Percentiles rank a stretch among this genome's conserved stretches.
phyloP scores from a whole-genome alignment of 176 grass and related monocot species.

The Oryza meyeriana region DNA sequence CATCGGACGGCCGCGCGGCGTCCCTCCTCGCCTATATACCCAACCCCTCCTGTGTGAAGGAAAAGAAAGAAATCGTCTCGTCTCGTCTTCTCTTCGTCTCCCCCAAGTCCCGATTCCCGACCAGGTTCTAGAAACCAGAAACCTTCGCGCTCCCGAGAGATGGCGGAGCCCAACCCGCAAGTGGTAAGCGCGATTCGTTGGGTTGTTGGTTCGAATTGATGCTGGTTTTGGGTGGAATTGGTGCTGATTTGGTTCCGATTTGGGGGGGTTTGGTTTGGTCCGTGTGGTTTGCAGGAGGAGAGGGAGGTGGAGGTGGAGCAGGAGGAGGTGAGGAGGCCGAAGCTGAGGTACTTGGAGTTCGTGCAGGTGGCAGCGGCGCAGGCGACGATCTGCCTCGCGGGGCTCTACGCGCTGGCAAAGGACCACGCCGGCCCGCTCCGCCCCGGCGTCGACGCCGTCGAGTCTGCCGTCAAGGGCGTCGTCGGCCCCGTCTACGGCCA shows the following conservation, averaged over 20 bases:
- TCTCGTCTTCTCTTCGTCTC: not conserved
- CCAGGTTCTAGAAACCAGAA: not conserved
- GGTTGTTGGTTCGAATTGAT: not conserved
- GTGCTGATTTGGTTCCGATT: not conserved
- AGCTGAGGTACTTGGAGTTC: slow-evolving; percentile 72
- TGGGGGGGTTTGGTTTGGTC: not conserved
- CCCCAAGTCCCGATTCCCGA: not conserved
- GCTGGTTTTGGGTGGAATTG: not conserved
- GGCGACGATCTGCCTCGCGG: slow-evolving; percentile 43
- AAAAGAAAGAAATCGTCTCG: not conserved
- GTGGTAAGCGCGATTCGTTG: not conserved
- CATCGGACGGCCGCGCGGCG: slow-evolving; percentile 1
- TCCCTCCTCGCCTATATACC: slow-evolving; percentile 1
- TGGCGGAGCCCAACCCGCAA: slow-evolving; percentile 54
- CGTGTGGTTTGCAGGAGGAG: slow-evolving; percentile 25
- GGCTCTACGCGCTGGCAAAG: slow-evolving; percentile 71
- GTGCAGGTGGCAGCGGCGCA: slow-evolving; percentile 46
- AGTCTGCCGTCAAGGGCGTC: slow-evolving; percentile 54
- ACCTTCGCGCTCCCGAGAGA: slow-evolving; percentile 4
- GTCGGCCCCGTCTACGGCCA: slow-evolving; percentile 50
- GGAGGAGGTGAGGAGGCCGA: not conserved
- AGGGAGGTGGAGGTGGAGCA: slow-evolving; percentile 26
- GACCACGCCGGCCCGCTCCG: slow-evolving; percentile 74
- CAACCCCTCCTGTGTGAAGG: not conserved
- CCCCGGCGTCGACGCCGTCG: slow-evolving; percentile 58